Evolutionary conservation across 1,284 basidiomycete species (phyloP).

Genomic region (Tilletia setariae): DNA sequence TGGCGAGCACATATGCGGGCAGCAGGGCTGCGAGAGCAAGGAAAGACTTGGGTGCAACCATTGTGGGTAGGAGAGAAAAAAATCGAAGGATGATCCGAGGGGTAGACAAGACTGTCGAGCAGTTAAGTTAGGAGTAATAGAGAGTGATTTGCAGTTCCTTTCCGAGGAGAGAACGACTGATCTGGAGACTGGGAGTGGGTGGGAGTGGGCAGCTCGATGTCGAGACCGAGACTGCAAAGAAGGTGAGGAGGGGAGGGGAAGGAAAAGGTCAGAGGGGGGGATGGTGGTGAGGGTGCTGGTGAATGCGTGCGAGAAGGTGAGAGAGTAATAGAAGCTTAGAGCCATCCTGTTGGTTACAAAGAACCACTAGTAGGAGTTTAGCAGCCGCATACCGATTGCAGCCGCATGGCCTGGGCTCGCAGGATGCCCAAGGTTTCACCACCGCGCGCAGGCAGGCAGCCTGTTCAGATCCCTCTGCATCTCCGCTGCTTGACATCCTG

Average conservation of each 20-base stretch:
- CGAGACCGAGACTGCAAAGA: background rate
- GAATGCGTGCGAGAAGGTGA: background rate
- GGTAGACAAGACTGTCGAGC: background rate
- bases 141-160: background rate
- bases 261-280: background rate
- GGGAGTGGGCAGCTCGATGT: too few relatives aligned
- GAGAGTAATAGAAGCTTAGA: background rate
- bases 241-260: background rate
- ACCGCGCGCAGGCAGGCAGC: too few relatives aligned
- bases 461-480: too few relatives aligned
- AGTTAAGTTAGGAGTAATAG: background rate
- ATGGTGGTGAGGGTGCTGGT: background rate
- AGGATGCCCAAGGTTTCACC: too few relatives aligned
- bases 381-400: too few relatives aligned
- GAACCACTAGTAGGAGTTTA: too few relatives aligned
- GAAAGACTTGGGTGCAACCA: slow-evolving; percentile 8
- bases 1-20: background rate
- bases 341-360: too few relatives aligned
- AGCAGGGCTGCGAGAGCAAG: background rate
- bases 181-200: too few relatives aligned
- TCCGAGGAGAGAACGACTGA: background rate
- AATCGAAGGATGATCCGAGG: background rate
- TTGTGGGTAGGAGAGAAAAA: background rate
- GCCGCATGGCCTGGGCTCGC: too few relatives aligned
- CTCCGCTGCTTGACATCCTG: too few relatives aligned